Evolutionary conservation across 2,329 filamentous ascomycete species (phyloP).

Genomic region (Bipolaris cookei): DNA sequence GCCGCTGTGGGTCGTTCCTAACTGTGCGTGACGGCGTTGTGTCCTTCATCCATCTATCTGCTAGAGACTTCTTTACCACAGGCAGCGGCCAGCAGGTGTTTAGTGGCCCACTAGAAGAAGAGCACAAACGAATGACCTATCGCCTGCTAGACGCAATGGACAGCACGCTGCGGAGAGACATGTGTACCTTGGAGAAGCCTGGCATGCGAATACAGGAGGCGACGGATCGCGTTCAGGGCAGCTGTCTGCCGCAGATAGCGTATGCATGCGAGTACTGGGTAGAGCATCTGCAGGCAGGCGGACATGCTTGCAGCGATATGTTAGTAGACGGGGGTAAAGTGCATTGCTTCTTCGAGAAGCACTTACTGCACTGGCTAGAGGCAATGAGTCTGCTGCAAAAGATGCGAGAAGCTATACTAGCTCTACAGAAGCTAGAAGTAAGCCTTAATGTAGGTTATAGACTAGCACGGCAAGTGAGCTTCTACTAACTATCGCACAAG

Average conservation of each 20-base stretch:
- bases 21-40: constrained; percentile 41
- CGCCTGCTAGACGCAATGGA: constrained; percentile 41
- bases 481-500: no score
- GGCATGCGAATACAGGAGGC: not conserved
- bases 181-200: constrained; percentile 23
- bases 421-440: no score
- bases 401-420: no score
- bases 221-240: not conserved
- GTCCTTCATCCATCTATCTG: constrained; percentile 53
- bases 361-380: no score
- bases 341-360: no score
- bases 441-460: no score
- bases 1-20: constrained; percentile 49
- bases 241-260: not conserved
- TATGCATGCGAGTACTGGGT: not conserved
- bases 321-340: no score
- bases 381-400: no score
- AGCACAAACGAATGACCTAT: constrained; percentile 13
- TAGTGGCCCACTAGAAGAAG: constrained; percentile 24
- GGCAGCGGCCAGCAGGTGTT: constrained; percentile 12
- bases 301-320: no score
- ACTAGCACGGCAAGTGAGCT: no score
- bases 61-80: constrained; percentile 49
- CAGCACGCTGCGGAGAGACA: constrained; percentile 29
- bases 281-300: not conserved